Base-by-base conservation (phyloP, 2,329 filamentous ascomycete species). In the Colletotrichum chrysophilum region DNA sequence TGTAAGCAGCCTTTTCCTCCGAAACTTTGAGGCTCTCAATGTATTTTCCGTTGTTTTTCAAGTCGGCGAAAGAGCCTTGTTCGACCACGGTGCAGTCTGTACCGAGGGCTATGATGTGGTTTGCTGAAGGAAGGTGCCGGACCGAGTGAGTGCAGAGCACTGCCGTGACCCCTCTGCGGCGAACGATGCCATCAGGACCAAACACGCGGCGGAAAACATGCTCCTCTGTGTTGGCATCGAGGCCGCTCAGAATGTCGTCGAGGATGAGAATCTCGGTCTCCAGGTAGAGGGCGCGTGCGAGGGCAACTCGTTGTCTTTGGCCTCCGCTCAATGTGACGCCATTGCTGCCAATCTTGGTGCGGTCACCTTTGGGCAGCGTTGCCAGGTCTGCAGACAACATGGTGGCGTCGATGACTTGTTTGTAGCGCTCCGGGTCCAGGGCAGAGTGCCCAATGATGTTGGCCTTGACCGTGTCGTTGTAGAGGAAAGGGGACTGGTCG, bases 71-170 rank as follows among this genome's bases (percentile, higher is more conserved):
- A 0, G 78, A 82, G 4, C 84, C 84, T 38, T 89, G 85, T 34
- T 89, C 87, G 2, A 85, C 74, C 18, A 89, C 78, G 3, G 78
- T 82, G 0, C 87, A 87, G 4, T 84, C 80, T 12, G 77, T 76
- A 3, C 83, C 83, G 1, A 90, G 82, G 0, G 84, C 85, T 67
- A 89, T 83, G 9, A 90, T 84, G 48, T 86, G 83, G 60, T 89
- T 84, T 3, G 87, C 86, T 1, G 81, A 79, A 0, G 86, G 84
- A 1, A 89, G 78, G 71, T 84, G 83, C 5, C 81, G 78, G 24
- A 86, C 79, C 4, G 83, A 84, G 75, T 87, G 84, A 0, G 85
- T 87, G 76, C 84, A 86, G 18, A 87, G 78, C 0, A 87, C 64
- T 18, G 81, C 79, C 0, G 81, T 83, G 7, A 78, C 71, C 7